phyloP scores from a whole-genome alignment of 2,329 filamentous ascomycete species.

The Fusarium falciforme region DNA sequence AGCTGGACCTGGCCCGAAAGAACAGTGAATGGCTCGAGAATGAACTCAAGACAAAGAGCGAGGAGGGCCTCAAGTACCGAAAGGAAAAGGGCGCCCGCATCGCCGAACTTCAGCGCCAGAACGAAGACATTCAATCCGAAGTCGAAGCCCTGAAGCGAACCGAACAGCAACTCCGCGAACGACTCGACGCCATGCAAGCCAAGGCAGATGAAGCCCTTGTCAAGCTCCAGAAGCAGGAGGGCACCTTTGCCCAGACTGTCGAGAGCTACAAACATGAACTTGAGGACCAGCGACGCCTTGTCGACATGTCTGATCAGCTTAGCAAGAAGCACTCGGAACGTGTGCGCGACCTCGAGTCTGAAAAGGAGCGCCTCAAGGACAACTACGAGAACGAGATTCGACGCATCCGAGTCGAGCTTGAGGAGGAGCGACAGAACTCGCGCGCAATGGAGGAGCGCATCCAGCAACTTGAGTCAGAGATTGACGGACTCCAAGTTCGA shows the following conservation, averaged over 20 bases:
- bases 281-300: conserved; percentile 82
- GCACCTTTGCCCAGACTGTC: conserved; percentile 83
- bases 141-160: conserved; percentile 82
- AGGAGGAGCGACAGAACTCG: conserved; percentile 62
- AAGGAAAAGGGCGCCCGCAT: conserved; percentile 95
- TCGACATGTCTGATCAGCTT: conserved; percentile 83
- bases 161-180: conserved; percentile 82
- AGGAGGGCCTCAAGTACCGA: conserved; percentile 88
- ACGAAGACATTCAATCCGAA: conserved; percentile 84
- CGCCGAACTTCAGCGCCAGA: conserved; percentile 85
- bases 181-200: conserved; percentile 84
- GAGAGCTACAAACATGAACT: conserved; percentile 89
- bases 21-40: conserved; percentile 94
- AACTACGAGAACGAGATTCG: conserved; percentile 72
- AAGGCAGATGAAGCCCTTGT: conserved; percentile 87
- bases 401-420: conserved; percentile 67
- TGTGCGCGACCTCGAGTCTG: conserved; percentile 75
- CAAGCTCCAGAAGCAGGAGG: conserved; percentile 87
- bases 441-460: conserved; percentile 60
- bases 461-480: conserved; percentile 63
- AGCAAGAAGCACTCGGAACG: conserved; percentile 78
- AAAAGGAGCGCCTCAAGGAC: conserved; percentile 70
- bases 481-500: conserved; percentile 65
- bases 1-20: conserved; percentile 86
- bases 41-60: conserved; percentile 89